These are phyloP conservation scores for Chlorella sp. DNA, from an alignment of 139 green algal genomes.

Conservation along the genomic window DNA sequence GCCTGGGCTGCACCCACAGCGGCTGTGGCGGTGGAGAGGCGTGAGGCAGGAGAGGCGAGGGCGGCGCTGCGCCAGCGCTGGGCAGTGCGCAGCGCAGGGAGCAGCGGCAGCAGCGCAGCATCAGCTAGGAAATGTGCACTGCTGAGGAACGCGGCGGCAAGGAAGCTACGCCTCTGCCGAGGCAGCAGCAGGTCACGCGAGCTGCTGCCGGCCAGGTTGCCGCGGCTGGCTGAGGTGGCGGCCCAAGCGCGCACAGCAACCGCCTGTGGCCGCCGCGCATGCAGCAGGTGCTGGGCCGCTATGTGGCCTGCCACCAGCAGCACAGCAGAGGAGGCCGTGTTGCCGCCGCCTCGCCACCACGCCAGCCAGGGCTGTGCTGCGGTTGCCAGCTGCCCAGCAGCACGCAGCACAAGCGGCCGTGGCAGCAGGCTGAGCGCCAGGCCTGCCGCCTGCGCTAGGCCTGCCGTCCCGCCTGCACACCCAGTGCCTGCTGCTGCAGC, in stretches of 20 bases:
- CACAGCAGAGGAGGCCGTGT: neutral
- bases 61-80: neutral
- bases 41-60: neutral
- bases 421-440: neutral
- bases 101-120: neutral
- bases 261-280: neutral
- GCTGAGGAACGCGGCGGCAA: neutral
- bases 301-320: neutral
- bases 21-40: neutral
- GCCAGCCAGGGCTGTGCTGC: neutral
- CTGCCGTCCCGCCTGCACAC: neutral
- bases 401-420: neutral
- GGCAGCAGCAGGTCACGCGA: too few species aligned
- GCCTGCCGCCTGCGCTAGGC: too few species aligned
- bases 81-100: neutral
- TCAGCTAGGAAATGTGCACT: neutral
- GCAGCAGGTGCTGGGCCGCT: constrained; percentile 9
- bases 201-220: neutral
- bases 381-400: neutral
- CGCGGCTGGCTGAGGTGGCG: neutral
- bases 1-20: neutral
- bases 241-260: too few species aligned
- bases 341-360: neutral
- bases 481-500: neutral
- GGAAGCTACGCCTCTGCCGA: too few species aligned